Base-by-base conservation (phyloP, 345 rosid species). In the Erysimum cheiranthoides region DNA sequence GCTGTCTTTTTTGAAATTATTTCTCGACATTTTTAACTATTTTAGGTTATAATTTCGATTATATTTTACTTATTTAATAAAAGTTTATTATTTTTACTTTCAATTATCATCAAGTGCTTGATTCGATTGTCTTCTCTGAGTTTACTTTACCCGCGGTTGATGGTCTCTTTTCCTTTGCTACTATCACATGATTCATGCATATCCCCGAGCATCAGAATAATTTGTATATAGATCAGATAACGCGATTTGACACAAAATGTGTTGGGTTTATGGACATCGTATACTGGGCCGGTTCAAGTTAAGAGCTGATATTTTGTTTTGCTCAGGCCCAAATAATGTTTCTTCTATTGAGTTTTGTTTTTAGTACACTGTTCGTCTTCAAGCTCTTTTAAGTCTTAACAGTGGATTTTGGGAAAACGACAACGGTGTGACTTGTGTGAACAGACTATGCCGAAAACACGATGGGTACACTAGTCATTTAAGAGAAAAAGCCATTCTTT, bases 401-500 rank as follows among this genome's bases (percentile, higher is more conserved):
- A 21, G 25, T 21, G 25, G 25, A 21, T 21, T n/a, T n/a, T n/a
- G n/a, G n/a, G n/a, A n/a, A n/a, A n/a, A n/a, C n/a, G n/a, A n/a
- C n/a, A n/a, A n/a, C n/a, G n/a, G n/a, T n/a, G n/a, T n/a, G n/a
- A n/a, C n/a, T n/a, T n/a, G n/a, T n/a, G n/a, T n/a, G n/a, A n/a
- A n/a, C n/a, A n/a, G n/a, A n/a, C 45, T 12, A 40, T 10, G 45
- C 5, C 45, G 40, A 38, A 38, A 40, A n/a, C 3, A 10, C 40
- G 25, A 52, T 16, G 80, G 80, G 75, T 76, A 63, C 25, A 36
- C 70, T 36, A 0, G 75, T 63, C 71, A 62, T 70, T 76, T 28
- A 35, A 21, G 25, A 21, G 25, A 21, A 21, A 21, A 21, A 21
- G n/a, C n/a, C n/a, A n/a, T n/a, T n/a, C n/a, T n/a, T n/a, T n/a